Evolutionary conservation across 2,329 filamentous ascomycete species (phyloP).

Genomic region (Botryotinia globosa): DNA sequence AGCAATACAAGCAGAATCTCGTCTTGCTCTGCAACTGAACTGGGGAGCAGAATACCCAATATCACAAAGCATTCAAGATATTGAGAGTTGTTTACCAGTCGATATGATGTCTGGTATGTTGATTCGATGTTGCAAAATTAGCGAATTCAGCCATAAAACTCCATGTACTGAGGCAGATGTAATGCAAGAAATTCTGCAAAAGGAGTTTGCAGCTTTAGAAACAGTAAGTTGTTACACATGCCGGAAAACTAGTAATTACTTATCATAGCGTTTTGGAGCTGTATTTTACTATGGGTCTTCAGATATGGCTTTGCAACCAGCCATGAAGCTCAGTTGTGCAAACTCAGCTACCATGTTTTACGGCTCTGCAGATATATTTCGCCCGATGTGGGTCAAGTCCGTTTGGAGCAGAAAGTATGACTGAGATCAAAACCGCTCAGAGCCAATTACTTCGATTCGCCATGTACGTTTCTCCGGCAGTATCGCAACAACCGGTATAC

Average conservation of each 20-base stretch:
- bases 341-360: conserved; percentile 22
- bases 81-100: conserved; percentile 23
- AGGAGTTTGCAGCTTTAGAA: background rate
- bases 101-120: conserved; percentile 26
- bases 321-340: conserved; percentile 24
- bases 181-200: background rate
- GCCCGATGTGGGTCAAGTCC: background rate
- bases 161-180: background rate
- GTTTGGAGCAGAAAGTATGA: conserved; percentile 2
- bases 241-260: background rate
- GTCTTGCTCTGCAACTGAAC: conserved; percentile 23
- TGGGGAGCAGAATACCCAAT: conserved; percentile 24
- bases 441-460: conserved; percentile 18
- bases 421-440: background rate
- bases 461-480: conserved; percentile 13
- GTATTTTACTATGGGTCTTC: conserved; percentile 24
- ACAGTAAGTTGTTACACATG: background rate
- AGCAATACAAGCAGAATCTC: conserved; percentile 18
- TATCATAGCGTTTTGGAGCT: background rate
- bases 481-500: conserved; percentile 19
- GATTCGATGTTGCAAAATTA: conserved; percentile 18
- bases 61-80: conserved; percentile 24
- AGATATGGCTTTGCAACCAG: conserved; percentile 22
- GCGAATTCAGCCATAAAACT: background rate
- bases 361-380: conserved; percentile 20